These are phyloP conservation scores for Toxoplasma gondii DNA, from an alignment of 169 alveolate genomes.

Conservation along the genomic window DNA sequence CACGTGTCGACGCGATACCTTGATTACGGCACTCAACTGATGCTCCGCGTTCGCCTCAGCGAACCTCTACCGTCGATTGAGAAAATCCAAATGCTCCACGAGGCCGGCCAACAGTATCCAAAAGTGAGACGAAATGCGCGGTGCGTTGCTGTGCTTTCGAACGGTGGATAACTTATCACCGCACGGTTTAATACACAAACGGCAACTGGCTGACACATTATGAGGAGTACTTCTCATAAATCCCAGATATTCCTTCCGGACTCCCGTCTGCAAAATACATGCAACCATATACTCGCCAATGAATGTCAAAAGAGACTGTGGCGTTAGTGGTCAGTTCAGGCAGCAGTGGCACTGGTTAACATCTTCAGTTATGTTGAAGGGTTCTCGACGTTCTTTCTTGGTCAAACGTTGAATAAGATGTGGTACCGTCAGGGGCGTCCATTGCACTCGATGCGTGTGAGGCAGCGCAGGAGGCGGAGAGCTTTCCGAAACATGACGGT, in stretches of 20 bases:
- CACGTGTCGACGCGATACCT: slow-evolving; percentile 5
- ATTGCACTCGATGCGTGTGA: neutral
- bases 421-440: too few relatives aligned
- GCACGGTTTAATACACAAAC: neutral
- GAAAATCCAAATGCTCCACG: neutral
- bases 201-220: neutral
- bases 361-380: too few relatives aligned
- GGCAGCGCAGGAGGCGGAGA: slow-evolving; percentile 14
- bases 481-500: neutral
- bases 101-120: too few relatives aligned
- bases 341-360: too few relatives aligned
- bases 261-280: too few relatives aligned
- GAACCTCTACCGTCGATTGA: neutral
- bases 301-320: too few relatives aligned
- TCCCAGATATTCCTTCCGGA: too few relatives aligned
- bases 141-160: neutral
- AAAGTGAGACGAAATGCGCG: neutral
- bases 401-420: too few relatives aligned
- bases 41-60: neutral
- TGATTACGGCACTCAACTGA: slow-evolving; percentile 19
- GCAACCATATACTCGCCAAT: too few relatives aligned
- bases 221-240: too few relatives aligned
- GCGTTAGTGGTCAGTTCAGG: too few relatives aligned
- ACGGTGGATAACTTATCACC: neutral
- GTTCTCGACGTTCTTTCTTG: too few relatives aligned